Conservation (phyloP, 2,329 filamentous ascomycete species). For the Ceratocystis destructans region DNA sequence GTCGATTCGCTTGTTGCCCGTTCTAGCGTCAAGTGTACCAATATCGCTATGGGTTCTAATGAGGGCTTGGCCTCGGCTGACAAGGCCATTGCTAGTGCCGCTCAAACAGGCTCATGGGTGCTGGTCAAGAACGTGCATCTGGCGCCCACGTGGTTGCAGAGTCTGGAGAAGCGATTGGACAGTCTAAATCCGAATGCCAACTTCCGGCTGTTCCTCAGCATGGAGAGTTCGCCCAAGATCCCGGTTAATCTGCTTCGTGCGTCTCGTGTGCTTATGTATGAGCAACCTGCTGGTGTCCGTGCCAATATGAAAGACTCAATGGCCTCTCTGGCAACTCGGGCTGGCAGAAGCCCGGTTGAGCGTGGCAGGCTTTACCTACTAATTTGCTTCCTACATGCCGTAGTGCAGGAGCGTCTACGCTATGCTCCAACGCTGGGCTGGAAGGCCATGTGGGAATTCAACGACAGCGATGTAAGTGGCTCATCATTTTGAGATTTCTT, state of each 20-base stretch:
- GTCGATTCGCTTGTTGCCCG: conserved; percentile 88
- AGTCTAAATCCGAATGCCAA: conserved; percentile 85
- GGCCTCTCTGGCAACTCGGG: conserved; percentile 62
- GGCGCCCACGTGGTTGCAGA: conserved; percentile 90
- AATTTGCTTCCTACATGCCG: conserved; percentile 86
- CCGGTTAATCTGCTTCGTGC: conserved; percentile 89
- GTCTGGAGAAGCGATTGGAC: conserved; percentile 90
- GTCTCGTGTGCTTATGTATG: conserved; percentile 90
- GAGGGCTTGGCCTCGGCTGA: conserved; percentile 86
- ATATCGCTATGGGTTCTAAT: conserved; percentile 98
- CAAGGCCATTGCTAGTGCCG: conserved; percentile 86
- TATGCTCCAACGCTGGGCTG: conserved; percentile 90
- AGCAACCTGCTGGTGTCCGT: conserved; percentile 89
- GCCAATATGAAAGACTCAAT: conserved; percentile 99
- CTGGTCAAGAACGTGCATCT: conserved; percentile 98
- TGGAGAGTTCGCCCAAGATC: conserved; percentile 95
- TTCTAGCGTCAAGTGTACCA: conserved; percentile 69
- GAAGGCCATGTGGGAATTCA: conserved; percentile 99
- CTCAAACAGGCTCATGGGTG: conserved; percentile 87
- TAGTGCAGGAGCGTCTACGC: conserved; percentile 84
- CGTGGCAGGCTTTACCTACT: conserved; percentile 80
- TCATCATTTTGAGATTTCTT: not conserved
- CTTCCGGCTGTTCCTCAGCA: conserved; percentile 91
- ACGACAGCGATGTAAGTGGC: conserved; percentile 84
- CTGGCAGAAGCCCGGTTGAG: conserved; percentile 74